phyloP scores from a whole-genome alignment of 1,284 basidiomycete species.

The Vanrija sp. region DNA sequence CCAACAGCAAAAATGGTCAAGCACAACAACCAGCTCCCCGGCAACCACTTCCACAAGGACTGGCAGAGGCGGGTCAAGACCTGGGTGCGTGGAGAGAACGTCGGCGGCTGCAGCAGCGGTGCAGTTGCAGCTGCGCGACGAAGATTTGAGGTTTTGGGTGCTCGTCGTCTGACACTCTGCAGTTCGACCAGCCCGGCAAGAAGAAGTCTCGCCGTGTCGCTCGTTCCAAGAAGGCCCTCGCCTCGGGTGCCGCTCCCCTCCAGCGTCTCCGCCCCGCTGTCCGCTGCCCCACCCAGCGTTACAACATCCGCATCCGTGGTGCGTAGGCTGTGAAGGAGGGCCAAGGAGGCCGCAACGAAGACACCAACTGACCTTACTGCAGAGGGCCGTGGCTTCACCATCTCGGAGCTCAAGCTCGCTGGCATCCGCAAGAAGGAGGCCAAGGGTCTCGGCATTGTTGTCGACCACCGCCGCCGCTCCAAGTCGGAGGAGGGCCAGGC shows the following conservation, averaged over 20 bases:
- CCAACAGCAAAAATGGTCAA: constrained; percentile 21
- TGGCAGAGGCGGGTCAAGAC: constrained; percentile 58
- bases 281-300: constrained; percentile 92
- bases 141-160: not conserved
- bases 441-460: constrained; percentile 85
- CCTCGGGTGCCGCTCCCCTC: constrained; percentile 88
- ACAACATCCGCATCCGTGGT: constrained; percentile 92
- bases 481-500: constrained; percentile 95
- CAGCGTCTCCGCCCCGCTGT: constrained; percentile 94
- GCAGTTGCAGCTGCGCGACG: not conserved
- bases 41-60: constrained; percentile 98
- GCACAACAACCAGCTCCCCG: constrained; percentile 65
- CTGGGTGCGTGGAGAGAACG: constrained; percentile 28
- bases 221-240: constrained; percentile 85
- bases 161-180: constrained; percentile 60
- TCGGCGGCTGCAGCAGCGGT: not conserved
- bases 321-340: constrained; percentile 12
- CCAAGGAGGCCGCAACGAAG: not conserved
- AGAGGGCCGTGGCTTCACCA: constrained; percentile 95
- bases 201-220: constrained; percentile 94
- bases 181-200: constrained; percentile 99
- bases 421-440: constrained; percentile 95
- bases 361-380: not conserved
- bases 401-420: constrained; percentile 93
- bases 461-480: constrained; percentile 97